Evolutionary conservation across 2,329 filamentous ascomycete species (phyloP), one percentile per base, ranked within the genome.

Genomic region (Colletotrichum eleusines): DNA sequence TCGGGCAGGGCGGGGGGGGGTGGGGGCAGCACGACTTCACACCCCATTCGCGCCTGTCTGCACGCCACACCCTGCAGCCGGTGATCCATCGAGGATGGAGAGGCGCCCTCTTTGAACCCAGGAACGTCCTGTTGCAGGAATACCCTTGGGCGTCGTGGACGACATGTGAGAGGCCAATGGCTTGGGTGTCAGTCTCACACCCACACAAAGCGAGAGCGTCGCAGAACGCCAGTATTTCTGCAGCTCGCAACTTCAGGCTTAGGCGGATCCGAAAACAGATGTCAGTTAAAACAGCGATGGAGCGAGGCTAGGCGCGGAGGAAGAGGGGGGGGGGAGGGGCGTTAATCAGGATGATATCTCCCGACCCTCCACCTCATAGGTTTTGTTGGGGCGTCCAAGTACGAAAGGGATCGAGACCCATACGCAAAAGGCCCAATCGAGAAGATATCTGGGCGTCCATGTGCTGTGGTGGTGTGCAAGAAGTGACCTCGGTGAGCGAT

Each of bases 171-270:
- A 63, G 61, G 50, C 31, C 53, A 40, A 51, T 23, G 33, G 40
- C n/a, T 62, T 62, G 63, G 63, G 63, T 67, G 51, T 40, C 68
- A 70, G 40, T n/a, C 44, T 62, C 57, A 62, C 68, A 57, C 63
- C 63, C 68, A 61, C 68, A 61, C 48, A 28, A n/a, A 35, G 16
- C 9, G 12, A 28, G 20, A 20, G 9, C 23, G 44, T 66, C 28
- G 46, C 20, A 64, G 12, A 18, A 53, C n/a, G 8, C 35, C 65
- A 38, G 46, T 35, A 44, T 18, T 42, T 67, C 63, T 62, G 57
- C 63, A 67, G 57, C 57, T 62, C 42, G 14, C 38, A 42, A 26
- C 38, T 55, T 48, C 31, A 35, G 64, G 64, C 16, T 35, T 55
- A 48, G 58, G 51, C 53, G 28, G 9, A 23, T 1, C 18, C 33